phyloP scores from a whole-genome alignment of 2,329 filamentous ascomycete genomes.

The Stenocarpella maydis region DNA sequence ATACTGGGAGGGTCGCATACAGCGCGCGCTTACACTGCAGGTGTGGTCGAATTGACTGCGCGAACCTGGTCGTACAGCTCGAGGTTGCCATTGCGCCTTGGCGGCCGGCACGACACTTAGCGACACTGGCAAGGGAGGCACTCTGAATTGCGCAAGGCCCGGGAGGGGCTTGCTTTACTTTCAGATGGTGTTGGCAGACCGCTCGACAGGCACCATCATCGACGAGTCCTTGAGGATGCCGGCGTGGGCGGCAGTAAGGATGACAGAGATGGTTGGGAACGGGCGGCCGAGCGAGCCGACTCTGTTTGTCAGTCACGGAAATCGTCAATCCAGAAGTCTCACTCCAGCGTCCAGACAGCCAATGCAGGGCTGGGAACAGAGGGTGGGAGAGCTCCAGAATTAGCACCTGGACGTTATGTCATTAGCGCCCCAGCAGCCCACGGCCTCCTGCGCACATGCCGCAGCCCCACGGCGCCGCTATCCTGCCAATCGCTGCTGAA shows the following conservation, averaged over 20 bases:
- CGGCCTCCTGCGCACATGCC: background rate
- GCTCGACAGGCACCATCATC: slow-evolving; percentile 25
- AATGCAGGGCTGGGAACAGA: background rate
- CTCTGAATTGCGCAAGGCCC: slow-evolving; percentile 32
- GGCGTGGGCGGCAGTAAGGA: background rate
- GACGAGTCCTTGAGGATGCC: background rate
- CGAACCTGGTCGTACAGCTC: slow-evolving; percentile 35
- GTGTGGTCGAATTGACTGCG: slow-evolving; percentile 32
- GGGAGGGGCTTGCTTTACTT: slow-evolving; percentile 29
- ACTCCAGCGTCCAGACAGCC: background rate
- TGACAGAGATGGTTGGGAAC: background rate
- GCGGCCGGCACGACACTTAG: background rate
- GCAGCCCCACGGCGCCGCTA: slow-evolving; percentile 27
- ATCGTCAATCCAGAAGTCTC: slow-evolving; percentile 13
- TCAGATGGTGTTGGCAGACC: slow-evolving; percentile 13
- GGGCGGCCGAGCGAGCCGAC: slow-evolving; percentile 13
- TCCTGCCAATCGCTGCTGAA: slow-evolving; percentile 32
- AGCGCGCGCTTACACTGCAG: slow-evolving; percentile 35
- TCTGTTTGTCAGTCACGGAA: slow-evolving; percentile 16
- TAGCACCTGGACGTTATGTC: slow-evolving; percentile 33
- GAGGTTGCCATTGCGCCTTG: slow-evolving; percentile 34
- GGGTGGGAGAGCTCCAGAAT: slow-evolving; percentile 7
- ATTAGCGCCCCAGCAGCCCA: slow-evolving; percentile 20
- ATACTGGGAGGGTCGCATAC: slow-evolving; percentile 24
- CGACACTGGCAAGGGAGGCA: background rate